Conservation (phyloP, 768 basidiomycete genomes). For the Fomitopsis pulvina region DNA sequence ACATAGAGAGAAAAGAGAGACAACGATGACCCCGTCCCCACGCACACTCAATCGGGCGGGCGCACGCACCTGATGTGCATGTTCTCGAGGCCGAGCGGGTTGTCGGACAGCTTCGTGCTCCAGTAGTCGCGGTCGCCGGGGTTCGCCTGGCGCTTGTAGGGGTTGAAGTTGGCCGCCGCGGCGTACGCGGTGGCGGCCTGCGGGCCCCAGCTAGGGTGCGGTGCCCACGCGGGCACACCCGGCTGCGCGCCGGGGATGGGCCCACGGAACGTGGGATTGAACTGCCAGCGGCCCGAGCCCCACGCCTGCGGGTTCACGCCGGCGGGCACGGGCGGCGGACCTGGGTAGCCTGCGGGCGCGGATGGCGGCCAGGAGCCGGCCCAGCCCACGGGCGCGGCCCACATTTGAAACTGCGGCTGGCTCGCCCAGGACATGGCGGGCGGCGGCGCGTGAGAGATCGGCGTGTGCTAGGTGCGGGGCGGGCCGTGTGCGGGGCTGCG, state of each 20-base stretch:
- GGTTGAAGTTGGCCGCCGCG: constrained; percentile 36
- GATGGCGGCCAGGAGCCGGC: constrained; percentile 31
- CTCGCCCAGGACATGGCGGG: constrained; percentile 11
- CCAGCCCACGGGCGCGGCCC: constrained; percentile 24
- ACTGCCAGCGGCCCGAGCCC: constrained; percentile 37
- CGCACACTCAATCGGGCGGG: background rate
- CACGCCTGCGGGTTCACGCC: constrained; percentile 39
- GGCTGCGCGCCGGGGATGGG: constrained; percentile 6
- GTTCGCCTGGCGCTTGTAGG: constrained; percentile 58
- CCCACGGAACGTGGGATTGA: constrained; percentile 21
- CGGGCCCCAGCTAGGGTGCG: constrained; percentile 22
- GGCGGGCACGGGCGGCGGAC: constrained; percentile 50
- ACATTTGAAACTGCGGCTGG: constrained; percentile 9
- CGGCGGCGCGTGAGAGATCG: constrained; percentile 1
- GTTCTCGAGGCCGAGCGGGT: constrained; percentile 57
- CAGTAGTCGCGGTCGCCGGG: constrained; percentile 63
- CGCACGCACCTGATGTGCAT: constrained; percentile 58
- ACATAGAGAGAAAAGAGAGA: no score
- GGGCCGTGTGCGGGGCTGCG: constrained; percentile 4
- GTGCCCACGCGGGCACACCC: constrained; percentile 17
- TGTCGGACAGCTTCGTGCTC: constrained; percentile 47
- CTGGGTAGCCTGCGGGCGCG: constrained; percentile 30
- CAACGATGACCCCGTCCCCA: background rate
- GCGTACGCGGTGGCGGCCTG: constrained; percentile 18
- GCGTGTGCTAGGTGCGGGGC: constrained; percentile 6